Conservation (phyloP, 2,329 filamentous ascomycete genomes). For the Stagonosporopsis chrysanthemi region DNA sequence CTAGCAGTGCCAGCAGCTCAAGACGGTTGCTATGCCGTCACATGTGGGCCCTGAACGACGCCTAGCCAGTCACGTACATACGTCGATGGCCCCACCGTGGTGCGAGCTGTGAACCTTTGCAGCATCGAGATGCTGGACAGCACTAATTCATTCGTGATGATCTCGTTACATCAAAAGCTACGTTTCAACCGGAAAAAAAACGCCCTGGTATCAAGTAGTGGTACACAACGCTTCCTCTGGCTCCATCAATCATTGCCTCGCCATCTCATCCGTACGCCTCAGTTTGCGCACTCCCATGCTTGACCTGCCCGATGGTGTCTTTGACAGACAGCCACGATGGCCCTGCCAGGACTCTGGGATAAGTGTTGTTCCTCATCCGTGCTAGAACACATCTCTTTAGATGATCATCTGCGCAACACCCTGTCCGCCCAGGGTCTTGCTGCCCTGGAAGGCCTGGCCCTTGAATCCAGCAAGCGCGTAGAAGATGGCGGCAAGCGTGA, state of each 20-base stretch:
- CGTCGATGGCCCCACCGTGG: constrained; percentile 21
- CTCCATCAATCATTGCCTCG: neutral
- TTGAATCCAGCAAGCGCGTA: constrained; percentile 82
- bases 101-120: constrained; percentile 4
- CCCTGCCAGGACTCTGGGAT: neutral
- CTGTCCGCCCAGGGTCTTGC: constrained; percentile 93
- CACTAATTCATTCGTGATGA: constrained; percentile 15
- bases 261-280: neutral
- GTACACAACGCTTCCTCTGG: constrained; percentile 28
- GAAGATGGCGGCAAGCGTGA: constrained; percentile 78
- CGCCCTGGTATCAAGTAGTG: constrained; percentile 41
- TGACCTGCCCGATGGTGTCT: neutral
- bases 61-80: constrained; percentile 18
- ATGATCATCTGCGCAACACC: constrained; percentile 99
- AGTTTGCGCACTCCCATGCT: neutral
- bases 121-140: constrained; percentile 6
- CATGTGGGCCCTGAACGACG: constrained; percentile 24
- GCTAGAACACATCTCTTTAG: constrained; percentile 23
- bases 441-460: constrained; percentile 85
- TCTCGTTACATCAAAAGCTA: constrained; percentile 14
- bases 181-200: constrained; percentile 25
- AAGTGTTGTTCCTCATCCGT: too few species aligned
- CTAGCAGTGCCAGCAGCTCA: constrained; percentile 1
- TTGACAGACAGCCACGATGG: neutral
- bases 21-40: constrained; percentile 25